A percentile compares a stretch with the other conserved stretches of the same genome.
phyloP scores from a whole-genome alignment of 208 protist species.

The Crithidia expoeki region DNA sequence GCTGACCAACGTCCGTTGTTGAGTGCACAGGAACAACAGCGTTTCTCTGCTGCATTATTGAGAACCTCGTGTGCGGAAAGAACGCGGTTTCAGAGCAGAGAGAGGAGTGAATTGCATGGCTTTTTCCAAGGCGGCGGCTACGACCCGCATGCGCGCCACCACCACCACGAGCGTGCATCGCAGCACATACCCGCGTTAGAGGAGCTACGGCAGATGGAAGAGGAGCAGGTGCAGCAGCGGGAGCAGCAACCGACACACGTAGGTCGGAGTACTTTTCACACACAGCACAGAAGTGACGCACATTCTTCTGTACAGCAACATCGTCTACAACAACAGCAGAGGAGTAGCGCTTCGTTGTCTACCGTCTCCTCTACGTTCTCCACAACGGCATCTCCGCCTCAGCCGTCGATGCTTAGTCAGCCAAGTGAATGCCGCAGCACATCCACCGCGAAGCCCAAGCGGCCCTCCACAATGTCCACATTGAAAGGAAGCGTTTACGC shows the following conservation, averaged over 20 bases:
- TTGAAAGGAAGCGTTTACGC: too few species aligned
- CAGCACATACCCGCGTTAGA: not conserved
- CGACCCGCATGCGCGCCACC: not conserved
- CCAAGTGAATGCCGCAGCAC: not conserved
- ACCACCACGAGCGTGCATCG: too few species aligned
- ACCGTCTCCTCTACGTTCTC: not conserved
- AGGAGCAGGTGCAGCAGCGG: not conserved
- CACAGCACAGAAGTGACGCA: not conserved
- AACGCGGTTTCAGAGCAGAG: not conserved
- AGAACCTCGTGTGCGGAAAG: too few species aligned
- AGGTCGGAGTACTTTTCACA: not conserved
- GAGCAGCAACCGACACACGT: not conserved
- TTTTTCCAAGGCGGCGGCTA: slow-evolving; percentile 1
- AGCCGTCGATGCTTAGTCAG: not conserved
- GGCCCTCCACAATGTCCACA: not conserved
- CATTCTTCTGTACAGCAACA: not conserved
- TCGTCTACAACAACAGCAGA: not conserved
- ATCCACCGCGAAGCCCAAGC: not conserved
- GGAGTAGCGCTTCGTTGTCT: not conserved
- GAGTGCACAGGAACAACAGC: not conserved
- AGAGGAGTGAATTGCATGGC: not conserved
- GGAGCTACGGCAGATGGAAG: not conserved
- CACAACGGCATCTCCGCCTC: not conserved
- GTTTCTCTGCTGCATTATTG: too few species aligned
- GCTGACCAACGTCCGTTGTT: not conserved